These are phyloP conservation scores for Nymphaea thermarum DNA, from an alignment of 164 flowering plant species.

Conservation along the genomic window DNA sequence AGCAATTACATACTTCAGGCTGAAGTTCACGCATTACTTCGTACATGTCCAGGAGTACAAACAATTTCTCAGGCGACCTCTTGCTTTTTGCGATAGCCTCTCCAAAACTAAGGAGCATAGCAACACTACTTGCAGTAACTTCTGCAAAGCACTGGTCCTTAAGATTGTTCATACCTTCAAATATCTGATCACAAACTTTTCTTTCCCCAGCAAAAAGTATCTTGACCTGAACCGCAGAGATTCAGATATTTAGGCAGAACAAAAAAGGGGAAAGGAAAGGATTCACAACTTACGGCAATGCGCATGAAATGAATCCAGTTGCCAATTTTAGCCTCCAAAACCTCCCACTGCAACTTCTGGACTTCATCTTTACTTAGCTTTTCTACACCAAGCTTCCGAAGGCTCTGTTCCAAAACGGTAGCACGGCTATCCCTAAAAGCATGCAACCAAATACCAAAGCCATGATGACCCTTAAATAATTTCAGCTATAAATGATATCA, in stretches of 20 bases:
- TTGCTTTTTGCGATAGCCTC: constrained; percentile 96
- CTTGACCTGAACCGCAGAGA: constrained; percentile 62
- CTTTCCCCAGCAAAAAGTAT: constrained; percentile 75
- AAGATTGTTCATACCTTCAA: constrained; percentile 61
- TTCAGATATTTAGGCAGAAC: constrained; percentile 6
- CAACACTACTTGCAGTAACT: constrained; percentile 68
- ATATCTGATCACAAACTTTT: constrained; percentile 81
- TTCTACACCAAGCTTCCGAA: constrained; percentile 82
- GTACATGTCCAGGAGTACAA: constrained; percentile 93
- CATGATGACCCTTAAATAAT: background rate
- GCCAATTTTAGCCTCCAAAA: constrained; percentile 86
- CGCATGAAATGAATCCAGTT: constrained; percentile 89
- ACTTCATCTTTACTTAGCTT: constrained; percentile 86
- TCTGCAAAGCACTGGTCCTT: constrained; percentile 83
- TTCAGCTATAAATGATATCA: background rate
- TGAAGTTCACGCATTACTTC: constrained; percentile 94
- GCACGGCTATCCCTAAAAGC: constrained; percentile 66
- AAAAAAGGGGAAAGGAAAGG: constrained; percentile 1
- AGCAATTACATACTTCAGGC: constrained; percentile 47
- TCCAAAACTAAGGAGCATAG: constrained; percentile 91
- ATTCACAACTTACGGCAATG: constrained; percentile 50
- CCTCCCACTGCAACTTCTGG: constrained; percentile 97
- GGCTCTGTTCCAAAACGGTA: constrained; percentile 69
- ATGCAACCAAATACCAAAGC: background rate
- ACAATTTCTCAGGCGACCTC: constrained; percentile 92